phyloP scores from a whole-genome alignment of 2,329 filamentous ascomycete species.

The Aspergillus chevalieri region DNA sequence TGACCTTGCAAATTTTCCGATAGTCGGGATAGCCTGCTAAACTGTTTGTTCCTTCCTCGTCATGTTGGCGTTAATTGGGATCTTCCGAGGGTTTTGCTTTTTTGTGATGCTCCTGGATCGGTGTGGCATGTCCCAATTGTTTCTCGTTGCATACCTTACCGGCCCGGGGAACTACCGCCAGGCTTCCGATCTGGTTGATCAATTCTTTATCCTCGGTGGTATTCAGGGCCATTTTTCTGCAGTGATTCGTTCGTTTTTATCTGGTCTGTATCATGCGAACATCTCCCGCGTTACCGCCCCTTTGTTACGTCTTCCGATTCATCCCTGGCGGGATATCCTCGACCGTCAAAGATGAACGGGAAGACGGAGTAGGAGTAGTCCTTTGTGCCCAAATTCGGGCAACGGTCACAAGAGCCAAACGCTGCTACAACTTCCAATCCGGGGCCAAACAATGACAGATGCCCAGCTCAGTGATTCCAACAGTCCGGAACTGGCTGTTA shows the following conservation, averaged over 20 bases:
- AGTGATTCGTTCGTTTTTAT: not conserved
- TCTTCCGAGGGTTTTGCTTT: not conserved
- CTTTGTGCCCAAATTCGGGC: not conserved
- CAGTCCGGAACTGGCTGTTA: not conserved
- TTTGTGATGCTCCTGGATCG: not conserved
- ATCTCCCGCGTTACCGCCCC: not conserved
- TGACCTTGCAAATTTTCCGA: not conserved
- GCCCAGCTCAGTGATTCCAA: not conserved
- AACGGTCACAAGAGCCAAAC: not conserved
- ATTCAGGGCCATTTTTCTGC: not conserved
- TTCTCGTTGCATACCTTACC: not conserved
- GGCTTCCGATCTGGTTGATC: conserved; percentile 1
- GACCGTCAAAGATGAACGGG: not conserved
- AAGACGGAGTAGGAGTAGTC: not conserved
- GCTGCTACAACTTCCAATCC: not conserved
- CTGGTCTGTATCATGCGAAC: not conserved
- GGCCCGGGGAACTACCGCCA: not conserved
- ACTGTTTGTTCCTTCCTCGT: not conserved
- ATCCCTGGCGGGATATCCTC: not conserved
- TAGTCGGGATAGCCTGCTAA: not conserved
- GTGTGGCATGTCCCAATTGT: not conserved
- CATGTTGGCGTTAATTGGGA: not conserved
- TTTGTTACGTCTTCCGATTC: not conserved
- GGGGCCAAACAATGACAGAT: not conserved
- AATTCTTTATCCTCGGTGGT: not conserved